Base-by-base conservation (phyloP, 192 early-diverging fungal genomes). In the Coemansia sp. region DNA sequence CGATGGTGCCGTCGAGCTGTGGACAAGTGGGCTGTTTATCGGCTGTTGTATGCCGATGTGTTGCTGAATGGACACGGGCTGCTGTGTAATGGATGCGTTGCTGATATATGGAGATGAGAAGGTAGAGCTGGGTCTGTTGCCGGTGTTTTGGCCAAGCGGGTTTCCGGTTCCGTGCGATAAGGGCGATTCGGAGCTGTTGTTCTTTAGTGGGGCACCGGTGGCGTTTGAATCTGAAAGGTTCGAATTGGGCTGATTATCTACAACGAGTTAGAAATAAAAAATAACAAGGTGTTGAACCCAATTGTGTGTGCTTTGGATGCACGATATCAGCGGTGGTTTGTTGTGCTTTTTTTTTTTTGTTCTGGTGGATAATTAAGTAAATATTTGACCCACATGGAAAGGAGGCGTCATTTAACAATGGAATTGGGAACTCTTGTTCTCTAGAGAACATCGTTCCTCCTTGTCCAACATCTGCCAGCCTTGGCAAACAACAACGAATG, bases 41-140 rank as follows among this genome's bases (percentile, higher is more conserved):
- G 23, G 49, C 23, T 57, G 55, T 14, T 38, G 29, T 13, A 36
- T 36, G 67, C 67, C 53, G 23, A 33, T 32, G 5, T 60, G 35
- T 10, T 54, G 67, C 56, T 79, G 76, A 0, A 67, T 79, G 3
- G 76, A 71, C 42, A 73, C 76, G 3, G 63, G 45, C 14, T 67
- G 76, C 19, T 67, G 76, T 19, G 76, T 67, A n/a, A 61, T 49
- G 2, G 46, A 34, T 19, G 66, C 20, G 45, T 40, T 74, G 52
- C 23, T 53, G 34, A 74, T 55, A 5, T 57, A 56, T 14, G 73
- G 73, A 1, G 73, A 74, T 13, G 66, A 63, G 42, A 74, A 74
- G 17, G 65, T 62, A 17, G 61, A 19, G 32, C 22, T 40, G 23
- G 43, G 11, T 40, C 34, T 43, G 19, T 43, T 60, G 41, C 17